Conservation (phyloP, 495 filamentous ascomycete species). For the Cetradonia linearis region DNA sequence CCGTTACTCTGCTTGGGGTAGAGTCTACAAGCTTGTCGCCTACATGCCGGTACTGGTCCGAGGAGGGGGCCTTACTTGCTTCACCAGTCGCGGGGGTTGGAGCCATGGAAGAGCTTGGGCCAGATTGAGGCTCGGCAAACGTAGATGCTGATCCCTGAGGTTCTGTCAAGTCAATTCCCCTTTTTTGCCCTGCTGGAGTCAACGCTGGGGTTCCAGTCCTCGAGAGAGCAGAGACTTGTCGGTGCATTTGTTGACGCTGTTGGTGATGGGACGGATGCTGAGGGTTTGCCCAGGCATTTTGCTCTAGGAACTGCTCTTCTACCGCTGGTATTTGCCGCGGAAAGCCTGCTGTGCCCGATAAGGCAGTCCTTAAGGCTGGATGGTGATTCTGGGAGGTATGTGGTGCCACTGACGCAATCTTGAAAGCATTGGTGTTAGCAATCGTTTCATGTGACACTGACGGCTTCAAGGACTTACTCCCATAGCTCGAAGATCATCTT, state of each 20-base stretch:
- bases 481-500: conserved; percentile 83
- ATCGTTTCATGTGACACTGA: neutral
- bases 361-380: conserved; percentile 14
- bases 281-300: conserved; percentile 80
- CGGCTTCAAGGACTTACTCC: conserved; percentile 52
- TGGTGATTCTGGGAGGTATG: conserved; percentile 21
- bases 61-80: neutral
- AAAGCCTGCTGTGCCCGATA: conserved; percentile 28
- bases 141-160: conserved; percentile 49
- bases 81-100: conserved; percentile 31
- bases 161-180: conserved; percentile 41
- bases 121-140: conserved; percentile 42
- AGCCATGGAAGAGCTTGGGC: conserved; percentile 37
- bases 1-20: conserved; percentile 11
- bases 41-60: neutral
- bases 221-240: conserved; percentile 31
- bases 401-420: conserved; percentile 25
- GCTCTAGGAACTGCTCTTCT: conserved; percentile 72
- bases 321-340: conserved; percentile 45
- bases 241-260: conserved; percentile 30
- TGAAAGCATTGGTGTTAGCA: conserved; percentile 13
- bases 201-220: conserved; percentile 32
- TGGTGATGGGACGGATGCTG: conserved; percentile 63
- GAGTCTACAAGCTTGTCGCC: conserved; percentile 1
- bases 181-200: conserved; percentile 45